Evolutionary conservation across 768 basidiomycete species (phyloP).

Genomic region (Rhizopogon salebrosus): DNA sequence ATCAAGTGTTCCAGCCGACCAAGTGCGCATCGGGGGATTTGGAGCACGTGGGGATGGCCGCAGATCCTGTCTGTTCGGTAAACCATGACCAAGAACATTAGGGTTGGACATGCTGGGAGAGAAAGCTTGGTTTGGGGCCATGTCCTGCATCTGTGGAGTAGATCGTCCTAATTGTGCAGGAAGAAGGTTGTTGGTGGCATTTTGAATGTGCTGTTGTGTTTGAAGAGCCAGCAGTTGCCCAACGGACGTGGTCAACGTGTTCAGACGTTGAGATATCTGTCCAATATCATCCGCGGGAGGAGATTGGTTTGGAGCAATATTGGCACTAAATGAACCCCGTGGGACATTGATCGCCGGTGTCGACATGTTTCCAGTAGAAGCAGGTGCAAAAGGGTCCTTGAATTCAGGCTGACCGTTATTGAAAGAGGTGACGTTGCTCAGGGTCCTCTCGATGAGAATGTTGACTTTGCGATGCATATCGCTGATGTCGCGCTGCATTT

Average conservation of each 20-base stretch:
- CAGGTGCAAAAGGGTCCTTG: constrained; percentile 71
- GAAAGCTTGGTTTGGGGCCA: constrained; percentile 39
- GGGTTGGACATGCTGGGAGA: constrained; percentile 34
- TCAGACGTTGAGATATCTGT: constrained; percentile 73
- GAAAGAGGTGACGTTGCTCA: constrained; percentile 25
- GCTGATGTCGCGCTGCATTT: constrained; percentile 68
- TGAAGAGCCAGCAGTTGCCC: constrained; percentile 79
- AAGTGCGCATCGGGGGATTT: constrained; percentile 72
- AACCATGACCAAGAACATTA: constrained; percentile 48
- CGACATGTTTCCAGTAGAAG: constrained; percentile 22
- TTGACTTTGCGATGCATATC: constrained; percentile 78
- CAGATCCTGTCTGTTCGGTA: constrained; percentile 62
- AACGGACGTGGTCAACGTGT: constrained; percentile 77
- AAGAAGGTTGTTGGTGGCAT: constrained; percentile 31
- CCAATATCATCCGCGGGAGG: constrained; percentile 65
- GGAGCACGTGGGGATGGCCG: constrained; percentile 56
- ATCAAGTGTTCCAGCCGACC: constrained; percentile 80
- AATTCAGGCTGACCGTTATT: constrained; percentile 58
- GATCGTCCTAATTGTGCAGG: constrained; percentile 22
- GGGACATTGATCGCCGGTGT: constrained; percentile 36
- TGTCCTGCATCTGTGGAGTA: constrained; percentile 32
- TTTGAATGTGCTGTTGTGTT: constrained; percentile 64
- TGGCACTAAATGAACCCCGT: constrained; percentile 60
- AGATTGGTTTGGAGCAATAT: constrained; percentile 68
- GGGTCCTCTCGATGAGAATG: constrained; percentile 63